Base-by-base conservation (phyloP, 176 grass and related monocot genomes). In the Oryza brachyantha region DNA sequence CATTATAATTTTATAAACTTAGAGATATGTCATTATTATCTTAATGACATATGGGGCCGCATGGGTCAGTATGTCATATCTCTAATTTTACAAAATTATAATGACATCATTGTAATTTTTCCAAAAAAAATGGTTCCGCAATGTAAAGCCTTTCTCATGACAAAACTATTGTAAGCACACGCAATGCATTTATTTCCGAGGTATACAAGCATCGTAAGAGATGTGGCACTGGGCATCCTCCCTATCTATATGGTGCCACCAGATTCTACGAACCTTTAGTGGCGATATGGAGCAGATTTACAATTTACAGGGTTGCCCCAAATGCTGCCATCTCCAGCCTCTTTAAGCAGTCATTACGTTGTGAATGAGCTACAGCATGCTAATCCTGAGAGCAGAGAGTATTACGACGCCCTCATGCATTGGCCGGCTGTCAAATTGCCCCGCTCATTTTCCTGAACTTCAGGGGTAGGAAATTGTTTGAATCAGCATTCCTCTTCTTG, bases 371-470 rank as follows among this genome's bases (percentile, higher is more conserved):
- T 17, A 65, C 13, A 25, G 9, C 5, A 10, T 41, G 68, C 41
- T 35, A 42, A 34, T 77, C n/a, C 73, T 64, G 22, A 13, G 13
- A 79, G 22, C 48, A 36, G 61, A 46, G 24, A 55, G 32, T 46
- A n/a, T 13, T 35, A 32, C 50, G 29, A n/a, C 59, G 8, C 39
- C 41, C 52, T 27, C 39, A 78, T 83, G 70, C 25, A 34, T 79
- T 83, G 26, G 32, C 37, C 16, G 55, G 4, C 26, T 38, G 11
- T 62, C 37, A 81, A 64, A 43, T 84, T 57, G 62, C 82, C 64
- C 63, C 46, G 26, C 57, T 66, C 40, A 80, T 7, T 39, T 90
- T 93, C 65, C 78, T 85, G 69, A 71, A 76, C 60, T 93, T 93
- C 16, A 50, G 60, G n/a, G 78, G 85, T 24, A 85, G 50, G 60